Conservation (phyloP, 2,329 filamentous ascomycete species). For the Aspergillus sp. region DNA sequence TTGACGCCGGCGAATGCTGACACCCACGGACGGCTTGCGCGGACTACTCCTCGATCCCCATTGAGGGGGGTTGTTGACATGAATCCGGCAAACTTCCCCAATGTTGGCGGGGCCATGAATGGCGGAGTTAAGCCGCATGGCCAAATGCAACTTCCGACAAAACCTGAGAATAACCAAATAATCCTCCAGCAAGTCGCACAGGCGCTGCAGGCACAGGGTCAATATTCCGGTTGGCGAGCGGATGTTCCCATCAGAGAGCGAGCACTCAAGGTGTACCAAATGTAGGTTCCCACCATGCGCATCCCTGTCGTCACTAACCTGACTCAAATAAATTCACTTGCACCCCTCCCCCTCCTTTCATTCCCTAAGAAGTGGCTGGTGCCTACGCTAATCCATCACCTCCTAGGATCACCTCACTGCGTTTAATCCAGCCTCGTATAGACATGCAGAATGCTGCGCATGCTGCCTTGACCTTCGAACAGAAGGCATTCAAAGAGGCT, state of each 20-base stretch:
- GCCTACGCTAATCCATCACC: conserved; percentile 12
- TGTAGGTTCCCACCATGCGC: conserved; percentile 35
- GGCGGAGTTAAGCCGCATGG: conserved; percentile 34
- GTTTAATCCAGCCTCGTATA: conserved; percentile 47
- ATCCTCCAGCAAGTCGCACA: conserved; percentile 44
- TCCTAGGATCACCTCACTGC: conserved; percentile 48
- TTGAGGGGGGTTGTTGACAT: conserved; percentile 43
- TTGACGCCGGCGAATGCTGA: conserved; percentile 41
- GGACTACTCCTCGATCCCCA: conserved; percentile 41
- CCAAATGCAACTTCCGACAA: conserved; percentile 35
- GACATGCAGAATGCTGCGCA: conserved; percentile 41
- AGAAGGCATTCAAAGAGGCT: conserved; percentile 47
- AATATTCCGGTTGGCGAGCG: conserved; percentile 49
- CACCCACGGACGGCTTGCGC: conserved; percentile 29
- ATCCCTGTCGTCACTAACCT: neutral
- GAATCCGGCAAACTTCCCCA: conserved; percentile 46
- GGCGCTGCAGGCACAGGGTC: conserved; percentile 43
- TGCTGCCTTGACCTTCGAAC: conserved; percentile 48
- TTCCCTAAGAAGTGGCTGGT: neutral
- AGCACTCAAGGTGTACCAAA: conserved; percentile 46
- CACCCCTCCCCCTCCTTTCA: neutral
- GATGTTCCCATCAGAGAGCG: conserved; percentile 44
- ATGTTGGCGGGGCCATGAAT: conserved; percentile 40
- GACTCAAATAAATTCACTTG: neutral
- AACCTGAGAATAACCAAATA: conserved; percentile 38